Base-by-base conservation (phyloP, 345 rosid genomes). In the Zanthoxylum bungeanum region DNA sequence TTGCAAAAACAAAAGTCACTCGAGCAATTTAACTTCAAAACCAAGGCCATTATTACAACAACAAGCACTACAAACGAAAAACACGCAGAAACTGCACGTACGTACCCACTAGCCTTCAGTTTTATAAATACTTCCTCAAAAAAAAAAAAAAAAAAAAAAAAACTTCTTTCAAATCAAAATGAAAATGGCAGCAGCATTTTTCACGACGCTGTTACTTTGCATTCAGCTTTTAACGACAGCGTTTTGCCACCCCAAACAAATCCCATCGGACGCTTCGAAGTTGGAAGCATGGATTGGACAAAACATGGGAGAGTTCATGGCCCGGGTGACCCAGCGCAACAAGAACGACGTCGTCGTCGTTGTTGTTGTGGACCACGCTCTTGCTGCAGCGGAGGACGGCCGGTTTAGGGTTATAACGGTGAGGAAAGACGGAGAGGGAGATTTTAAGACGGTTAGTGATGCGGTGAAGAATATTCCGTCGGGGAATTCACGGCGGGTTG, bases 371-470 rank as follows among this genome's bases (percentile, higher is more conserved):
- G 74, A 75, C 60, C n/a, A 55, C 46, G 14, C 4, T 2, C 42
- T 77, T 24, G 69, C 66, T 6, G n/a, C 7, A 0, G 76, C 80
- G 0, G 73, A 72, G 61, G 63, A 51, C 16, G 24, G n/a, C n/a
- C n/a, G 52, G 1, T 28, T 37, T 28, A 40, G 33, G 60, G 65
- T 72, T 6, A 68, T 77, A 36, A 71, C 37, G 42, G 76, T 77
- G 28, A 60, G 49, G 5, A 77, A 77, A 39, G 59, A 61, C n/a
- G 60, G 33, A 2, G 7, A n/a, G 1, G 61, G 74, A 0, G 71
- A 77, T 62, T 78, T 73, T 44, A 24, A 9, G 14, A 69, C 81
- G 2, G 68, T 78, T 4, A 33, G 33, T 2, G 81, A 74, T 1
- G 77, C 81, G 11, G 7, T 78, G 22, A 2, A 63, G 12, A 73